phyloP scores from a whole-genome alignment of 2,329 filamentous ascomycete genomes.

The Epichloe hybrida region DNA sequence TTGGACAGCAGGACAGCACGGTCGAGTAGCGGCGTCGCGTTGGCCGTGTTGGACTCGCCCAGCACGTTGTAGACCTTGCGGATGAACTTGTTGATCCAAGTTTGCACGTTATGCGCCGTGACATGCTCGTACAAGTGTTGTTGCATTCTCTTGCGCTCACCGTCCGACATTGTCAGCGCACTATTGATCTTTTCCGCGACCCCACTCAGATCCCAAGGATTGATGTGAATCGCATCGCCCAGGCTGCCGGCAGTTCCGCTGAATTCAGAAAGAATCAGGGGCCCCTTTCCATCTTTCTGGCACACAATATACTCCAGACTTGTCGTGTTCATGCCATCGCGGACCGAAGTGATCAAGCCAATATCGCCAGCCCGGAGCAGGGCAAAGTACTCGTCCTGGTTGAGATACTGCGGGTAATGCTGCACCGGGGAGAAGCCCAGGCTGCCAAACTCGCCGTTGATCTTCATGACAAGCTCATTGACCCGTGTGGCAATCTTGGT shows the following conservation, averaged over 20 bases:
- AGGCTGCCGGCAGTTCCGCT: slow-evolving; percentile 85
- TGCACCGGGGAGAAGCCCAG: slow-evolving; percentile 82
- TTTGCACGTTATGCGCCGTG: slow-evolving; percentile 70
- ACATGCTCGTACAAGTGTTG: slow-evolving; percentile 69
- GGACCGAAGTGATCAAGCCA: slow-evolving; percentile 85
- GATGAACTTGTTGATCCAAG: slow-evolving; percentile 72
- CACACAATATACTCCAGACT: slow-evolving; percentile 90
- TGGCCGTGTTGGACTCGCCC: slow-evolving; percentile 58
- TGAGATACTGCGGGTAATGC: slow-evolving; percentile 88
- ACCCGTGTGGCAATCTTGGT: slow-evolving; percentile 79
- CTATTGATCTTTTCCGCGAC: slow-evolving; percentile 74
- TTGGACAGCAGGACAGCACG: slow-evolving; percentile 55
- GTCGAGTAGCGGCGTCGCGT: slow-evolving; percentile 72
- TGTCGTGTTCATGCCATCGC: slow-evolving; percentile 96
- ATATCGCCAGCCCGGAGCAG: slow-evolving; percentile 84
- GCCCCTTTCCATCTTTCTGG: slow-evolving; percentile 75
- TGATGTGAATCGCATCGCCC: slow-evolving; percentile 82
- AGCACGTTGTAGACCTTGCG: slow-evolving; percentile 69
- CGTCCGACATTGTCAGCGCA: slow-evolving; percentile 62
- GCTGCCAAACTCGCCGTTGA: slow-evolving; percentile 83
- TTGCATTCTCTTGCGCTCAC: slow-evolving; percentile 56
- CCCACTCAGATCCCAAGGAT: slow-evolving; percentile 81
- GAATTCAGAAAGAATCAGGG: slow-evolving; percentile 90
- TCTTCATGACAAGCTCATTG: slow-evolving; percentile 77
- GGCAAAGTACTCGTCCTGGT: slow-evolving; percentile 84